Percentiles rank a stretch among this genome's conserved stretches.
Conservation (phyloP, 2,329 filamentous ascomycete genomes). For the Alternaria incomplexa region DNA sequence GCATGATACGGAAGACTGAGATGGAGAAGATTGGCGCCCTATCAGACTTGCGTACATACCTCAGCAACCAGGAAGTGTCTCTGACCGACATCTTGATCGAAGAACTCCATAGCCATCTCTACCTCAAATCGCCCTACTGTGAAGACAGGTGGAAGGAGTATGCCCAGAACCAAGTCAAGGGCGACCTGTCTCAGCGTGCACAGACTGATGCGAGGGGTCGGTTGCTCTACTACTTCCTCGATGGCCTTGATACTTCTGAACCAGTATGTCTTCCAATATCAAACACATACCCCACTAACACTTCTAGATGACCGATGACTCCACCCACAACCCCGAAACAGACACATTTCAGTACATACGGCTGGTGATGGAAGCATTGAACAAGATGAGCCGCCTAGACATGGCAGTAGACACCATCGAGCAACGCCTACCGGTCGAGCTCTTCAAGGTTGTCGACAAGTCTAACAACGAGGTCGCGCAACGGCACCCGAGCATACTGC, state of each 20-base stretch:
- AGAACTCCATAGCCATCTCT: conserved; percentile 94
- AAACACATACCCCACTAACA: conserved; percentile 27
- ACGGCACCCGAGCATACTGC: conserved; percentile 82
- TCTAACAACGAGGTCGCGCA: conserved; percentile 94
- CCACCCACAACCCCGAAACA: conserved; percentile 89
- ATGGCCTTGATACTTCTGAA: conserved; percentile 60
- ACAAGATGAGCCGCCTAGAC: conserved; percentile 86
- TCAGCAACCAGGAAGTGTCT: conserved; percentile 90
- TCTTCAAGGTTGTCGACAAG: conserved; percentile 92
- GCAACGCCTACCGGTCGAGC: conserved; percentile 88
- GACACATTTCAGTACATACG: conserved; percentile 95
- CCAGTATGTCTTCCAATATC: conserved; percentile 27
- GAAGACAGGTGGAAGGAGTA: conserved; percentile 93
- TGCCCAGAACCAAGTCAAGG: conserved; percentile 67
- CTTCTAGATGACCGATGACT: conserved; percentile 74
- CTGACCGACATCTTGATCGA: conserved; percentile 96
- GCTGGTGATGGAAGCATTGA: conserved; percentile 84
- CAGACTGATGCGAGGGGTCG: conserved; percentile 55
- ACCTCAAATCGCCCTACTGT: conserved; percentile 96
- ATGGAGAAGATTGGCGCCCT: conserved; percentile 91
- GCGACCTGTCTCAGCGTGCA: conserved; percentile 40
- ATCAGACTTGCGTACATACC: conserved; percentile 82
- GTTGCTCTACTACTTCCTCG: conserved; percentile 63
- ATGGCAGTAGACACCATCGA: conserved; percentile 88
- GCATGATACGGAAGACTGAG: conserved; percentile 83